Evolutionary conservation across 345 rosid genomes (phyloP).

Genomic region (Bruguiera sexangula): DNA sequence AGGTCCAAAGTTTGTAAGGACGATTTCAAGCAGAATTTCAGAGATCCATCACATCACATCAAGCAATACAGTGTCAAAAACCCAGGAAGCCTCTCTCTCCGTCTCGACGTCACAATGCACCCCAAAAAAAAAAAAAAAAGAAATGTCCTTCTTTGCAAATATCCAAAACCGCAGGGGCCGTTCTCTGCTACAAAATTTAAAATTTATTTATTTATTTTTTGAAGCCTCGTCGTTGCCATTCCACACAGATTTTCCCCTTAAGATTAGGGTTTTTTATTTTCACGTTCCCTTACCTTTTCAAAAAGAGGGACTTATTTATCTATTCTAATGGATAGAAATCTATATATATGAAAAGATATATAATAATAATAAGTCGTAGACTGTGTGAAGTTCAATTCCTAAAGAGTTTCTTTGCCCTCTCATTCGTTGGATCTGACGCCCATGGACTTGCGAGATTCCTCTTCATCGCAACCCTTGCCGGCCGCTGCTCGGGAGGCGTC

Average conservation of each 20-base stretch:
- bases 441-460: slow-evolving; percentile 30
- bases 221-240: neutral
- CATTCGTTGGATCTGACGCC: slow-evolving; percentile 20
- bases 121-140: neutral
- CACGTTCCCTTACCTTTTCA: too few relatives aligned
- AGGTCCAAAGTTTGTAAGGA: too few relatives aligned
- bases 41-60: too few relatives aligned
- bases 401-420: neutral
- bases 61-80: too few relatives aligned
- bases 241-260: neutral
- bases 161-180: neutral
- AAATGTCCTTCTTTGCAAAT: slow-evolving; percentile 12
- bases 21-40: too few relatives aligned
- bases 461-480: slow-evolving; percentile 7
- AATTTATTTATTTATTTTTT: neutral
- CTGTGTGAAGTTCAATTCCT: neutral
- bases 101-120: too few relatives aligned
- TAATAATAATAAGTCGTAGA: neutral
- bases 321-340: too few relatives aligned
- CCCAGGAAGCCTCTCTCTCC: neutral
- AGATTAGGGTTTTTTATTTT: too few relatives aligned
- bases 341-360: neutral
- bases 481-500: slow-evolving; percentile 18
- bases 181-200: neutral
- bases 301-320: too few relatives aligned